Base-by-base conservation (phyloP, 495 filamentous ascomycete species). In the Aspergillus biplanus region DNA sequence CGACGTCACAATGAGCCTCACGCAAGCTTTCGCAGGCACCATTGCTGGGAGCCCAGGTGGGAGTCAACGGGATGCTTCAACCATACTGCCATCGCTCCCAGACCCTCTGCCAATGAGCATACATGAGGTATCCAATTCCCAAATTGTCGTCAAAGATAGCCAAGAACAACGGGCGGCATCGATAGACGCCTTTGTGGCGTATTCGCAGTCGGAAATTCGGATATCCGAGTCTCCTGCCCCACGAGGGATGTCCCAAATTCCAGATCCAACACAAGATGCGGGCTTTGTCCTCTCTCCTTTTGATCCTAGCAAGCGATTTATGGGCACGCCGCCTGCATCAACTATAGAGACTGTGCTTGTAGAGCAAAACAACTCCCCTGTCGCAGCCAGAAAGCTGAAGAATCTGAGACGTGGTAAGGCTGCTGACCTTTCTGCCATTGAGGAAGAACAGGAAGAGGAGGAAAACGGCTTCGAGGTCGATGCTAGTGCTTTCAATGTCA, bases 11-110 rank as follows among this genome's bases (percentile, higher is more conserved):
- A 85, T 96, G 59, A 91, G 92, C 47, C 81, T 97, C 54, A 97
- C 92, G 5, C 93, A 97, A 71, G 91, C 92, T 56, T 97, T 97
- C 72, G 89, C 90, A n/a, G 92, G 91, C 32, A 97, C 93, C 2
- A 89, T 97, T 84, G 90, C 88, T 53, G 85, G 90, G 35, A 86
- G 84, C 49, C 67, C 80, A 32, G 65, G 68, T 6, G 68, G 68
- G 34, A 71, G 67, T 56, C 69, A 65, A 67, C 60, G 58, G 54
- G 82, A 80, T 49, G 80, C 81, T 18, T 59, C 86, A 33, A 78
- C 79, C 15, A 83, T 89, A 39, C 69, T 65, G 0, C 70, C 71
- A 48, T 73, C 76, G 4, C 70, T 87, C 9, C 85, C 87, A 5
- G 83, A 86, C 15, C 85, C 86, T 16, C 78, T 79, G 3, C 75